phyloP scores from a whole-genome alignment of 2,329 filamentous ascomycete genomes.

The Talaromyces piceae region DNA sequence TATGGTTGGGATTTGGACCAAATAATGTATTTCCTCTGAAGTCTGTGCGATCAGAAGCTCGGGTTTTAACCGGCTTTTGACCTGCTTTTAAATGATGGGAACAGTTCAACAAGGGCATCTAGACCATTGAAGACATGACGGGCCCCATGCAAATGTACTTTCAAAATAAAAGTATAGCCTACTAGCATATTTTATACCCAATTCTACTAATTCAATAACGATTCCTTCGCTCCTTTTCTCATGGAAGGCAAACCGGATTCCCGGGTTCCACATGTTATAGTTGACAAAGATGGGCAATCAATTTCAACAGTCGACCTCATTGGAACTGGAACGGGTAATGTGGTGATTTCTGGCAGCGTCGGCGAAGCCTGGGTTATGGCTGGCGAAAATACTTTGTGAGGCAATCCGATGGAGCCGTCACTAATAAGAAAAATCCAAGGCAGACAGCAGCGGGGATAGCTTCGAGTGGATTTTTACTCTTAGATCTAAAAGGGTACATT shows the following conservation, averaged over 20 bases:
- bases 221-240: constrained; percentile 8
- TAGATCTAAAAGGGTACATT: constrained; percentile 7
- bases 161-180: too few species aligned
- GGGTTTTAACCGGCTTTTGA: not conserved
- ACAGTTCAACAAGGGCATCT: too few species aligned
- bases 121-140: constrained; percentile 1
- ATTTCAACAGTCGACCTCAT: constrained; percentile 7
- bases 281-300: constrained; percentile 2
- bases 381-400: not conserved
- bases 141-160: too few species aligned
- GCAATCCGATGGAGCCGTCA: not conserved
- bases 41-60: not conserved
- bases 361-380: constrained; percentile 3
- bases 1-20: too few species aligned
- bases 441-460: constrained; percentile 8
- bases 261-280: constrained; percentile 6
- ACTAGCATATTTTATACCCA: too few species aligned
- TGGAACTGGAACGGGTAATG: constrained; percentile 5
- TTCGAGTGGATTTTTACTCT: constrained; percentile 3
- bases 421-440: not conserved
- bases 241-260: constrained; percentile 6
- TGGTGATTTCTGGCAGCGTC: constrained; percentile 4
- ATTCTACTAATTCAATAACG: too few species aligned
- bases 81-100: not conserved
- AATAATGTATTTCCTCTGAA: not conserved